Evolutionary conservation across 345 rosid species (phyloP), one percentile per base, ranked within the genome.

Genomic region (Euphorbia lathyris): DNA sequence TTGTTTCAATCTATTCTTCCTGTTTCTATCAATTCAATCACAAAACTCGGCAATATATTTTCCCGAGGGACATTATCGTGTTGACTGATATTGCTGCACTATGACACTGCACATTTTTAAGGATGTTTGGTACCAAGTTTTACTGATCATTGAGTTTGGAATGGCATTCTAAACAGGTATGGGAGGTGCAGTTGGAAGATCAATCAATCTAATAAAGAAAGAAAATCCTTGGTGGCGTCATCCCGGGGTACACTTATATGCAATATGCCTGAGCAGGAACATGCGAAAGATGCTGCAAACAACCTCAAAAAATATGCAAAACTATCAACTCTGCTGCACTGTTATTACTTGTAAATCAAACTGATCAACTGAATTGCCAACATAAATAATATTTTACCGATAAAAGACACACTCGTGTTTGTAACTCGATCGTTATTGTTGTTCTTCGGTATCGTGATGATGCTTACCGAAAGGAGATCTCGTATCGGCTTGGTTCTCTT

Each of bases 171-270:
- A 11, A 70, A 38, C 76, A 93, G 98, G 97, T 90, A 6, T 94
- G 98, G 98, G 95, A 94, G 74, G 95, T 89, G 32, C 79, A 67
- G 71, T 66, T 87, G 87, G 89, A 94, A 89, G 82, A 69, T 79
- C 4, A 74, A 78, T 65, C 81, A 82, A 1, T 76, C 74, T 3
- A 79, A 81, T 61, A 68, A 86, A 0, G 81, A 82, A 43, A 78
- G 17, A 45, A 85, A 67, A 69, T 57, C 82, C 17, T 72, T 84
- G 76, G 81, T 86, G 22, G 72, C 95, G 6, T 83, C 95, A 12
- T 83, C 97, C 13, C 76, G 88, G 78, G 97, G 88, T 17, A 91
- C 93, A 36, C 87, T 91, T 52, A 7, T 89, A 11, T 79, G 86
- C 76, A 91, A 89, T 84, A 56, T 94, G 84, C 86, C 93, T 17